Evolutionary conservation across 495 filamentous ascomycete genomes (phyloP), one percentile per base, ranked within the genome.

Genomic region (Neurospora intermedia): DNA sequence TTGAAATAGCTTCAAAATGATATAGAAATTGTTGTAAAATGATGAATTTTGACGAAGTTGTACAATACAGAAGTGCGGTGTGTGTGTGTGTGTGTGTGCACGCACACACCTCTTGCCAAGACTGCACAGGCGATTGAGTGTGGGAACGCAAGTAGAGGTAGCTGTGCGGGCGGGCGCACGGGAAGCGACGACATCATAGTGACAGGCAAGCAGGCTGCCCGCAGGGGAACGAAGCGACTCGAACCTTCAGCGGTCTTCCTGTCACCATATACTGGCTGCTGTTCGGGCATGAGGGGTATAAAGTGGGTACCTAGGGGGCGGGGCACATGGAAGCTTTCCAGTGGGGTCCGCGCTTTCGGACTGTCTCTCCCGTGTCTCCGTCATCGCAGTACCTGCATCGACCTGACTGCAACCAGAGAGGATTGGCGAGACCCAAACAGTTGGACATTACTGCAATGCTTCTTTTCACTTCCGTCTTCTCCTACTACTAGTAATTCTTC

Each of bases 141-240:
- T n/a, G n/a, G n/a, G n/a, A n/a, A n/a, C n/a, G 54, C 48, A 27
- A 15, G 35, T 38, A 38, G 6, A 31, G 27, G 27, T 31, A 31
- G 27, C 1, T 31, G 27, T 31, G 48, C 27, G 48, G 31, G 23
- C 48, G 48, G 48, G 48, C 23, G 54, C 54, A 62, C n/a, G 13
- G 15, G 54, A 62, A 62, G 27, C 54, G 54, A 73, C 66, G 38
- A 75, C 69, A 70, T 72, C 62, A 73, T 75, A 62, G 27, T 62
- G 54, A 62, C 23, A 35, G 18, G 27, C 54, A 62, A 23, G 23
- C 54, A 62, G 18, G 72, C 54, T 74, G 59, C 54, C 70, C 74
- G 73, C 76, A 77, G 76, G 35, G 76, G 4, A 38, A 38, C 35
- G 35, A 77, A 76, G 43, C 69, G 11, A 62, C 77, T 75, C 39